A percentile compares a stretch with the other conserved stretches of the same genome.
phyloP scores from a whole-genome alignment of 1,284 basidiomycete genomes.

The Ceratobasidium sp. region DNA sequence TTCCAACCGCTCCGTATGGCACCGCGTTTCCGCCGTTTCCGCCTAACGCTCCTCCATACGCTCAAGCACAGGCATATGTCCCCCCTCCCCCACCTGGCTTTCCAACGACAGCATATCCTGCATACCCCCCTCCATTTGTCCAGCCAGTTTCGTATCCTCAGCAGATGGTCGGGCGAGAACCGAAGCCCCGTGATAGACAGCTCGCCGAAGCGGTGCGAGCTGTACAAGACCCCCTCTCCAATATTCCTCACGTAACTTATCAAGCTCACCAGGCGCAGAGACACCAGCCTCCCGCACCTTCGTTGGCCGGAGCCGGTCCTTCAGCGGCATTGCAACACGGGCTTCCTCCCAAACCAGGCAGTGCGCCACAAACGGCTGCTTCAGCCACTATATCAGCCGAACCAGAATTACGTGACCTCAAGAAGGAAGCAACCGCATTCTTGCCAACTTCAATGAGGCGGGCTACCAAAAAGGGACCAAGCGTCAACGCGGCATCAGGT shows the following conservation, averaged over 20 bases:
- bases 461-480: conserved; percentile 29
- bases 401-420: conserved; percentile 84
- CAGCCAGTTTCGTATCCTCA: conserved; percentile 31
- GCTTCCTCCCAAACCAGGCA: conserved; percentile 28
- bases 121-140: conserved; percentile 40
- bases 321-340: conserved; percentile 8
- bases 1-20: conserved; percentile 45
- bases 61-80: conserved; percentile 6
- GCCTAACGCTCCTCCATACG: conserved; percentile 43
- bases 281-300: conserved; percentile 43
- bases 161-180: conserved; percentile 35
- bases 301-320: conserved; percentile 25
- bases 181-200: conserved; percentile 29
- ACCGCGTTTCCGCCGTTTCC: conserved; percentile 42
- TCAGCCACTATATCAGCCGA: conserved; percentile 77
- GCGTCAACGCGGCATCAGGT: neutral
- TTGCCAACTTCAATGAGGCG: conserved; percentile 63
- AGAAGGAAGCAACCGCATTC: conserved; percentile 89
- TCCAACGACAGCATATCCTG: conserved; percentile 39
- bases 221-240: conserved; percentile 51
- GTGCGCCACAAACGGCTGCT: conserved; percentile 48
- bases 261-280: conserved; percentile 49
- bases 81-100: conserved; percentile 45
- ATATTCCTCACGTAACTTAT: conserved; percentile 49
- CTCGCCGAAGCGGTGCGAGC: conserved; percentile 46